Base-by-base conservation (phyloP, 2,329 filamentous ascomycete species). In the Neonectria magnoliae region DNA sequence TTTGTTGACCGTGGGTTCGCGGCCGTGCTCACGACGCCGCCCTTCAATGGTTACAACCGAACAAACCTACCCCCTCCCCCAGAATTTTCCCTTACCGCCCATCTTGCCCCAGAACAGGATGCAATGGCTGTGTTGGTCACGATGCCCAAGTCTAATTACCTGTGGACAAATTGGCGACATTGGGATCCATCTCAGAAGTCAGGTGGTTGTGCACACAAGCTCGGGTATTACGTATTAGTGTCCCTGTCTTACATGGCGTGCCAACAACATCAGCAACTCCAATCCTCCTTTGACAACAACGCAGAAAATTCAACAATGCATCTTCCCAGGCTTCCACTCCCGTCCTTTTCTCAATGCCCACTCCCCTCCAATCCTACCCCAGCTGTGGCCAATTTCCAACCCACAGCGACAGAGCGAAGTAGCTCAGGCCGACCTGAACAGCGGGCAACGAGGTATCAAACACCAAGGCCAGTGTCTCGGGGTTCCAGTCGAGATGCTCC, bases 211-310 rank as follows among this genome's bases (percentile, higher is more conserved):
- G 33, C 60, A 64, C 52, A 63, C 59, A 57, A 58, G 62, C 54
- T 69, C 71, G 64, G 68, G 53, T 62, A 73, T 73, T 73, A 73
- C 71, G 71, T 73, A 73, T 64, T 73, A 73, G 71, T 67, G 64
- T 60, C 18, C 51, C 36, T 52, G 22, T 62, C 57, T 66, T 64
- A 65, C 63, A 62, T 45, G n/a, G 33, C 29, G 18, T n/a, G 14
- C 27, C 42, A 33, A 20, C 52, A 18, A 44, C 56, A 50, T 18
- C 50, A 18, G 44, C 25, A 29, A 56, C 45, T 31, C 33, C 50
- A 36, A 44, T 50, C 31, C 10, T 20, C 27, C 29, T 55, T 44
- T 48, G 41, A 20, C 25, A 53, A 22, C 56, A 50, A 50, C 22
- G 29, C 25, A 36, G 52, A 50, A 54, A 25, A 20, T 50, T 50